Percentiles rank a stretch among this genome's conserved stretches.
phyloP scores from a whole-genome alignment of 2,329 filamentous ascomycete genomes.

The Aureobasidium sp. region DNA sequence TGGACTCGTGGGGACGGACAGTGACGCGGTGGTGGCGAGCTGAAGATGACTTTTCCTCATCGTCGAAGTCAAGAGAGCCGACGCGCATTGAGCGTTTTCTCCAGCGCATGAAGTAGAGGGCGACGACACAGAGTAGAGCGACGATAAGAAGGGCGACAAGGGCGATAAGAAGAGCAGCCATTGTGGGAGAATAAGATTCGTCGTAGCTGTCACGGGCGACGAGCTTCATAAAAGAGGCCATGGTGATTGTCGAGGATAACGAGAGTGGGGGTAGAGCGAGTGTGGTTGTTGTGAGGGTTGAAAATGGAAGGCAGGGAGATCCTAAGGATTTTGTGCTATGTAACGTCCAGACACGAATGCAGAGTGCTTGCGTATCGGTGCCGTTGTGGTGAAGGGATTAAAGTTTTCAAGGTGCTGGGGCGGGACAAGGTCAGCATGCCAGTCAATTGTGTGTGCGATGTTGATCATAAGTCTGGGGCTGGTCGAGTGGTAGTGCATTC shows the following conservation, averaged over 20 bases:
- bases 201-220: constrained; percentile 41
- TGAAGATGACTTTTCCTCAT: constrained; percentile 44
- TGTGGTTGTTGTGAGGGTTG: background rate
- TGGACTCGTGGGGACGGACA: constrained; percentile 49
- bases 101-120: constrained; percentile 65
- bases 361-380: background rate
- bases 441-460: background rate
- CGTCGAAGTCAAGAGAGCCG: constrained; percentile 60
- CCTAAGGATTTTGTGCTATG: background rate
- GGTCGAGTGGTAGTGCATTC: constrained; percentile 8
- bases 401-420: constrained; percentile 2
- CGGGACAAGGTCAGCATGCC: background rate
- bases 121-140: constrained; percentile 57
- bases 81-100: constrained; percentile 42
- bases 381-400: constrained; percentile 5
- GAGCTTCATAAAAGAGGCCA: constrained; percentile 36
- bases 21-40: constrained; percentile 46
- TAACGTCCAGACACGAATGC: background rate
- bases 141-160: constrained; percentile 72
- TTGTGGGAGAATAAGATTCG: constrained; percentile 48
- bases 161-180: constrained; percentile 69
- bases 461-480: background rate
- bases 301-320: background rate
- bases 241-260: background rate
- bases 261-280: background rate